A percentile compares a stretch with the other conserved stretches of the same genome.
phyloP scores from a whole-genome alignment of 1,139 yeast species.

The Pichia sp. region DNA sequence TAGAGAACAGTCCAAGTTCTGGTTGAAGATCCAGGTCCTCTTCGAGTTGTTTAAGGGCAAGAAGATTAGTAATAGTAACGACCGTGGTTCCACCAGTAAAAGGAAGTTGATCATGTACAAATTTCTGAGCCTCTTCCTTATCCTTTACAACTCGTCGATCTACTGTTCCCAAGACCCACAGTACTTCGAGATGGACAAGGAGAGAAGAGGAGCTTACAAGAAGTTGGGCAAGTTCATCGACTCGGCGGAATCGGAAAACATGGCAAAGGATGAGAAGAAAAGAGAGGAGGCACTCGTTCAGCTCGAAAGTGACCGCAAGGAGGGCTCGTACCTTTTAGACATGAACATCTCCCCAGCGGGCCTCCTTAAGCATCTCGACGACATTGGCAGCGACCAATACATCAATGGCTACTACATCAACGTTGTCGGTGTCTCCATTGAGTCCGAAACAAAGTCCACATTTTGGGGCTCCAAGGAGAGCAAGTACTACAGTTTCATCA shows the following conservation, averaged over 20 bases:
- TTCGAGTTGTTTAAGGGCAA: constrained; percentile 71
- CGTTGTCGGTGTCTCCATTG: constrained; percentile 55
- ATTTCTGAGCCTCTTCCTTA: constrained; percentile 55
- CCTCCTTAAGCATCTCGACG: constrained; percentile 11
- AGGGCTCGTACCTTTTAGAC: constrained; percentile 7
- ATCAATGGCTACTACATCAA: constrained; percentile 59
- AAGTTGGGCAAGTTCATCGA: constrained; percentile 50
- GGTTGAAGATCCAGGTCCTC: constrained; percentile 82
- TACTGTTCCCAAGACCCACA: constrained; percentile 55
- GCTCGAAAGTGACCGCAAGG: constrained; percentile 2
- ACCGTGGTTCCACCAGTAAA: constrained; percentile 70
- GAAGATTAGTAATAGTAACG: constrained; percentile 65
- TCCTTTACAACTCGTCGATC: constrained; percentile 73
- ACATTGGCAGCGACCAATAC: constrained; percentile 38
- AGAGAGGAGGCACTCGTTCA: constrained; percentile 4
- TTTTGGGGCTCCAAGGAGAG: constrained; percentile 26
- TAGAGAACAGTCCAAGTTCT: constrained; percentile 44
- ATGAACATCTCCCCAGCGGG: constrained; percentile 7
- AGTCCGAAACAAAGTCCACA: constrained; percentile 24
- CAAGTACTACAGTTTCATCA: constrained; percentile 40
- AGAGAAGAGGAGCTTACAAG: constrained; percentile 43
- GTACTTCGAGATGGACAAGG: constrained; percentile 39
- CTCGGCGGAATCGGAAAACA: constrained; percentile 24
- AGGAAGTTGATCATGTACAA: constrained; percentile 61
- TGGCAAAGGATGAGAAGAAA: constrained; percentile 22